A percentile compares a stretch with the other conserved stretches of the same genome.
These are phyloP conservation scores for Cyberlindnera saturnus DNA, from an alignment of 805 yeast genomes.

Conservation along the genomic window DNA sequence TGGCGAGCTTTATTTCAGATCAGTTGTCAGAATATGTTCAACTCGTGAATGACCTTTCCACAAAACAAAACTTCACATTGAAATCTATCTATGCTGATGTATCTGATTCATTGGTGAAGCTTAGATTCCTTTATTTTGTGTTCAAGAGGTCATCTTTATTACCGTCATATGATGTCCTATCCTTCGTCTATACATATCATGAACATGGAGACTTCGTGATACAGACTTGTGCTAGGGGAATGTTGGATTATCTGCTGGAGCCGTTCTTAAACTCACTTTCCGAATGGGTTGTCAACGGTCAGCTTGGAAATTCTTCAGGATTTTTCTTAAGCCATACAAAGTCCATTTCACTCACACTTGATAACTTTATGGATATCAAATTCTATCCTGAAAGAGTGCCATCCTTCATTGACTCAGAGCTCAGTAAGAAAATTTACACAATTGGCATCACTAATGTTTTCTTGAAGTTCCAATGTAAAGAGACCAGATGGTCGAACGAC, in stretches of 20 bases:
- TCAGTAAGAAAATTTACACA: conserved; percentile 45
- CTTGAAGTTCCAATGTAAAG: conserved; percentile 59
- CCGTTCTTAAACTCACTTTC: conserved; percentile 59
- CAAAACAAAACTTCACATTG: conserved; percentile 27
- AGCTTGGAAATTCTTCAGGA: conserved; percentile 42
- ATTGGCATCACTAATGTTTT: conserved; percentile 71
- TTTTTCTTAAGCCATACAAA: conserved; percentile 43
- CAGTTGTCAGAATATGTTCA: conserved; percentile 38
- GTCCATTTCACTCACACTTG: neutral
- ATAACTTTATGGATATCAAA: neutral
- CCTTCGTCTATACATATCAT: conserved; percentile 42
- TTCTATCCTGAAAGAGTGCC: conserved; percentile 35
- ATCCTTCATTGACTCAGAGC: conserved; percentile 31
- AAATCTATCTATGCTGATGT: conserved; percentile 31
- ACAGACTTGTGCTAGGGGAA: conserved; percentile 31
- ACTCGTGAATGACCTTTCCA: conserved; percentile 38
- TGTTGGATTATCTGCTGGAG: conserved; percentile 40
- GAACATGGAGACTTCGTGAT: conserved; percentile 61
- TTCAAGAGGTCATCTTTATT: conserved; percentile 26
- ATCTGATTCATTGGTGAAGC: conserved; percentile 42
- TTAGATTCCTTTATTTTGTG: conserved; percentile 53
- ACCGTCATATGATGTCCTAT: conserved; percentile 47
- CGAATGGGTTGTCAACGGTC: conserved; percentile 69
- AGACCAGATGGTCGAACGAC: conserved; percentile 54
- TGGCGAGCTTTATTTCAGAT: conserved; percentile 39